These are phyloP conservation scores for Spergularia azorica DNA, from an alignment of 179 eudicot species.

Conservation along the genomic window DNA sequence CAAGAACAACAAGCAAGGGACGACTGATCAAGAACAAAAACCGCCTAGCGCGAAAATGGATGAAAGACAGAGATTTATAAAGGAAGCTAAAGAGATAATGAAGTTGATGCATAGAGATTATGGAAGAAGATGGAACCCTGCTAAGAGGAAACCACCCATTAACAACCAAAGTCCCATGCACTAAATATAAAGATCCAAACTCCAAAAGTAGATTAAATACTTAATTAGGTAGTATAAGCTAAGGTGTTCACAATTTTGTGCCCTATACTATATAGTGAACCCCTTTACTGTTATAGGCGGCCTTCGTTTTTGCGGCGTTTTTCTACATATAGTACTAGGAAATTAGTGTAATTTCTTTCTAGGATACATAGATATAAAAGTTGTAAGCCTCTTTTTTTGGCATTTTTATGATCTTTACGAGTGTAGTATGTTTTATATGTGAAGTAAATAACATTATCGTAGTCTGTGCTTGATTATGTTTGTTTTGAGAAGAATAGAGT, in stretches of 20 bases:
- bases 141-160: constrained; percentile 50
- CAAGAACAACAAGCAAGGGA: constrained; percentile 12
- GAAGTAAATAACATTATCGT: no score
- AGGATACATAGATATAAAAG: no score
- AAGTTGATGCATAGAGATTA: constrained; percentile 60
- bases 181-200: constrained; percentile 6
- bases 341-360: no score
- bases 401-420: no score
- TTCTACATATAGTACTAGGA: no score
- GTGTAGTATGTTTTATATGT: no score
- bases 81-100: constrained; percentile 48
- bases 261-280: background rate
- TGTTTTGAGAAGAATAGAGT: no score
- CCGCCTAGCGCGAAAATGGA: constrained; percentile 14
- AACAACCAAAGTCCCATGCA: constrained; percentile 48
- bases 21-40: constrained; percentile 8
- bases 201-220: background rate
- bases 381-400: no score
- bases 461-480: no score
- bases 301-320: no score
- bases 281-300: no score
- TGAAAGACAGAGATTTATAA: constrained; percentile 26
- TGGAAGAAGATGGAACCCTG: constrained; percentile 20
- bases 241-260: constrained; percentile 42
- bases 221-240: constrained; percentile 3